phyloP scores from a whole-genome alignment of 2,329 filamentous ascomycete genomes.

The Epichloe bromicola region DNA sequence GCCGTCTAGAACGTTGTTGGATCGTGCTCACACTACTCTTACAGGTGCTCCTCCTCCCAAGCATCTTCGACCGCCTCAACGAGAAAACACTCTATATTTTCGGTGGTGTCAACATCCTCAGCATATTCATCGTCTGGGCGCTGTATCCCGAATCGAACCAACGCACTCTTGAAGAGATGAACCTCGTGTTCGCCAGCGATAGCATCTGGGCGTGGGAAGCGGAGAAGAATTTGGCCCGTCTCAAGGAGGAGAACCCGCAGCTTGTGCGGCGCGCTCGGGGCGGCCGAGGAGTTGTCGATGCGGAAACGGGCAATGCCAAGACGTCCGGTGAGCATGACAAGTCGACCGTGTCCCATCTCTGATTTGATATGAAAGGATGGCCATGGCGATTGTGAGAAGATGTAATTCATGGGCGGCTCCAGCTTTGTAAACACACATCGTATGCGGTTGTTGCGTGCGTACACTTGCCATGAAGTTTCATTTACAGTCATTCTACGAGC shows the following conservation, averaged over 20 bases:
- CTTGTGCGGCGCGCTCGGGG: slow-evolving; percentile 12
- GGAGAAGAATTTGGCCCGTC: slow-evolving; percentile 47
- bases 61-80: slow-evolving; percentile 50
- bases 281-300: slow-evolving; percentile 7
- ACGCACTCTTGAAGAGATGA: slow-evolving; percentile 63
- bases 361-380: too few species aligned
- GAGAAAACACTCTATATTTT: slow-evolving; percentile 68
- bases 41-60: slow-evolving; percentile 35
- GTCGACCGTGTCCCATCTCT: slow-evolving; percentile 4
- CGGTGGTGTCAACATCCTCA: slow-evolving; percentile 50
- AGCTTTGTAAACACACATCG: too few species aligned
- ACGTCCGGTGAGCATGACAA: slow-evolving; percentile 2
- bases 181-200: slow-evolving; percentile 55
- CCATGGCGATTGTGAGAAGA: too few species aligned
- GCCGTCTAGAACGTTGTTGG: too few species aligned
- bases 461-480: too few species aligned
- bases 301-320: slow-evolving; percentile 9
- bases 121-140: slow-evolving; percentile 59
- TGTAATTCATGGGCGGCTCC: too few species aligned
- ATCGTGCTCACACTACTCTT: too few species aligned
- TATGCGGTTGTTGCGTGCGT: too few species aligned
- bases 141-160: slow-evolving; percentile 64
- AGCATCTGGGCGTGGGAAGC: slow-evolving; percentile 61
- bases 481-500: too few species aligned
- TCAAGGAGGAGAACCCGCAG: slow-evolving; percentile 48